These are phyloP conservation scores for Penicillium hesseltinei DNA, from an alignment of 2,329 filamentous ascomycete species.

Conservation along the genomic window DNA sequence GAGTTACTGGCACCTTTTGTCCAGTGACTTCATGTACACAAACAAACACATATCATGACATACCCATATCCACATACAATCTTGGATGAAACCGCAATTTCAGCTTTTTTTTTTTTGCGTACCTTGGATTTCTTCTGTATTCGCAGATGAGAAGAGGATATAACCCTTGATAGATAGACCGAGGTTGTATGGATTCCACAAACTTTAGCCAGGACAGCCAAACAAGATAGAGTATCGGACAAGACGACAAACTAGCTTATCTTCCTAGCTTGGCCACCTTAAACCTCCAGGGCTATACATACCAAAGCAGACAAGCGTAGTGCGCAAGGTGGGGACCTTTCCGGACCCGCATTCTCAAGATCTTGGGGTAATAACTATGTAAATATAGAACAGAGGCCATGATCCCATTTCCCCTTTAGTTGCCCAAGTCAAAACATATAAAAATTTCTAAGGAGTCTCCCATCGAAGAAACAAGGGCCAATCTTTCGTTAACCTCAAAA, in stretches of 20 bases:
- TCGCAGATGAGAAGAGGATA: too few relatives aligned
- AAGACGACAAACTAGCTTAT: not conserved
- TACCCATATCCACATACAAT: not conserved
- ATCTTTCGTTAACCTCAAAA: not conserved
- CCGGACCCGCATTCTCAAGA: not conserved
- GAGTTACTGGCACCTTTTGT: not conserved
- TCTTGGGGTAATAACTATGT: not conserved
- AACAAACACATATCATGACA: not conserved
- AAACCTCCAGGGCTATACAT: not conserved
- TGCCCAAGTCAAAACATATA: too few relatives aligned
- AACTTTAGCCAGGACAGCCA: not conserved
- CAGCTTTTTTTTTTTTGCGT: too few relatives aligned
- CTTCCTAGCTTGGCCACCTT: not conserved
- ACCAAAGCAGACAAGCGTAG: not conserved
- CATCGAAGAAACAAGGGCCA: too few relatives aligned
- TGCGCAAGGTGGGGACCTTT: not conserved
- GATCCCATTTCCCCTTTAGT: too few relatives aligned
- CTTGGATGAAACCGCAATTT: not conserved
- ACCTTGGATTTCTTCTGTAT: too few relatives aligned
- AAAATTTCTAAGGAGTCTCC: too few relatives aligned
- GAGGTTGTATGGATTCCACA: not conserved
- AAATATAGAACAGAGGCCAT: not conserved
- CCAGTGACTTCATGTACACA: not conserved
- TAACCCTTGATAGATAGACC: not conserved
- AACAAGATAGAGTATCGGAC: not conserved